Conservation (phyloP, 1,284 basidiomycete species). For the Laetiporus sulphureus region DNA sequence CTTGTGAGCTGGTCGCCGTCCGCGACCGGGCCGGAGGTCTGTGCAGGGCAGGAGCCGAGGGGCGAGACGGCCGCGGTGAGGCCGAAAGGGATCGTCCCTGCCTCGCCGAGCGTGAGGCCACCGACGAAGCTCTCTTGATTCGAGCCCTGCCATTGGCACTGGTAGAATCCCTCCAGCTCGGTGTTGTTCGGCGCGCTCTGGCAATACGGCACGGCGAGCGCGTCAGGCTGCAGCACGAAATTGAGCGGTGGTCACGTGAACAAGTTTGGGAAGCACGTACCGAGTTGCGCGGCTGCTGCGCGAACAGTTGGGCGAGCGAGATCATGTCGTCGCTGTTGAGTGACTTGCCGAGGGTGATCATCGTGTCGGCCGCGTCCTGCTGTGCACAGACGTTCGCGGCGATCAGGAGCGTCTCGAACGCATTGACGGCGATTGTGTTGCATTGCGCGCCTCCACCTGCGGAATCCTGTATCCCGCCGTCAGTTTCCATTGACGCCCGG, state of each 20-base stretch:
- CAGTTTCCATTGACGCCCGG: conserved; percentile 2
- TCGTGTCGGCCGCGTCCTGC: conserved; percentile 52
- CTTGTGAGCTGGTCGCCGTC: conserved; percentile 46
- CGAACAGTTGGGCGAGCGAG: conserved; percentile 49
- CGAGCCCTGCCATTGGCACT: conserved; percentile 34
- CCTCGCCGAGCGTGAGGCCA: conserved; percentile 19
- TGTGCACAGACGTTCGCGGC: conserved; percentile 52
- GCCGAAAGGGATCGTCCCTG: conserved; percentile 35
- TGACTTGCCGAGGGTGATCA: conserved; percentile 54
- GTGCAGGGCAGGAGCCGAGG: conserved; percentile 34
- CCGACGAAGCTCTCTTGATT: conserved; percentile 28
- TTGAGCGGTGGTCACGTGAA: neutral
- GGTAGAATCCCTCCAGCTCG: conserved; percentile 36
- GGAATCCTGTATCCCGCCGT: conserved; percentile 22
- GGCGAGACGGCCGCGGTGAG: conserved; percentile 26
- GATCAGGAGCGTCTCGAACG: conserved; percentile 49
- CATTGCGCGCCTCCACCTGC: conserved; percentile 50
- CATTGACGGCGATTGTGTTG: conserved; percentile 44
- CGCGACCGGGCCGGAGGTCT: conserved; percentile 32
- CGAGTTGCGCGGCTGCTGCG: conserved; percentile 50
- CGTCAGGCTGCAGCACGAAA: conserved; percentile 25
- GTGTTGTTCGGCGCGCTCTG: conserved; percentile 32
- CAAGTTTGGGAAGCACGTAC: conserved; percentile 18
- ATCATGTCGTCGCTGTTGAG: conserved; percentile 56
- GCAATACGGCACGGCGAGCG: conserved; percentile 32